Evolutionary conservation across 345 rosid genomes (phyloP).

Genomic region (Rhodamnia rubescens): DNA sequence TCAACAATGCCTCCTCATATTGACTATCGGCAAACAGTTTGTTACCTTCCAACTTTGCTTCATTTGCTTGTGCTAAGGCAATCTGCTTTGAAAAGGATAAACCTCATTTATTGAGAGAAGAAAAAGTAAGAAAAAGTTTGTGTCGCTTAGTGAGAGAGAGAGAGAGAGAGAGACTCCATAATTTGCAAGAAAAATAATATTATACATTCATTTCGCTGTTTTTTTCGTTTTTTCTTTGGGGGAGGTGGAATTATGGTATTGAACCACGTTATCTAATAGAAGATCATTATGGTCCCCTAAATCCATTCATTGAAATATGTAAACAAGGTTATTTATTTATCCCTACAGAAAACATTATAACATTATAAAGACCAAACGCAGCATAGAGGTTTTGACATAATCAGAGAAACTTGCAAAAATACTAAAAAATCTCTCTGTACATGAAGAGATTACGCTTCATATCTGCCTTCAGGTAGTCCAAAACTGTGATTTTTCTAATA

Average conservation of each 20-base stretch:
- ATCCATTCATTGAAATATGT: not conserved
- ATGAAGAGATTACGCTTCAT: not conserved
- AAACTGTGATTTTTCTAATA: not conserved
- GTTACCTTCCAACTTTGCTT: conserved; percentile 73
- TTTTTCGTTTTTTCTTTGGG: not conserved
- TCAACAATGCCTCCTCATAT: conserved; percentile 69
- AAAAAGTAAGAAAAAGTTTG: not conserved
- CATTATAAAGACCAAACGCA: not conserved
- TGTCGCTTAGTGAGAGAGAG: not conserved
- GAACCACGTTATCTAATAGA: not conserved
- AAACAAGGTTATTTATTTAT: not conserved
- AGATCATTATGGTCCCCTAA: not conserved
- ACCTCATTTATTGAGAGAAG: not conserved
- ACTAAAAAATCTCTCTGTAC: not conserved
- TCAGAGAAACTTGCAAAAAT: not conserved
- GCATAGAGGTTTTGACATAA: not conserved
- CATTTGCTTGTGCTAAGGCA: conserved; percentile 46
- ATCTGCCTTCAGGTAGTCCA: not conserved
- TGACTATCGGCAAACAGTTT: conserved; percentile 46
- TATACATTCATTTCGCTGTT: not conserved
- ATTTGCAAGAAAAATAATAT: not conserved
- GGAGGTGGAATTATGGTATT: not conserved
- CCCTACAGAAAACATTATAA: not conserved
- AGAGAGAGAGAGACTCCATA: not conserved
- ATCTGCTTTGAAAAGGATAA: conserved; percentile 22